These are phyloP conservation scores for Juncus effusus DNA, from an alignment of 176 grass and related monocot genomes.

Conservation along the genomic window DNA sequence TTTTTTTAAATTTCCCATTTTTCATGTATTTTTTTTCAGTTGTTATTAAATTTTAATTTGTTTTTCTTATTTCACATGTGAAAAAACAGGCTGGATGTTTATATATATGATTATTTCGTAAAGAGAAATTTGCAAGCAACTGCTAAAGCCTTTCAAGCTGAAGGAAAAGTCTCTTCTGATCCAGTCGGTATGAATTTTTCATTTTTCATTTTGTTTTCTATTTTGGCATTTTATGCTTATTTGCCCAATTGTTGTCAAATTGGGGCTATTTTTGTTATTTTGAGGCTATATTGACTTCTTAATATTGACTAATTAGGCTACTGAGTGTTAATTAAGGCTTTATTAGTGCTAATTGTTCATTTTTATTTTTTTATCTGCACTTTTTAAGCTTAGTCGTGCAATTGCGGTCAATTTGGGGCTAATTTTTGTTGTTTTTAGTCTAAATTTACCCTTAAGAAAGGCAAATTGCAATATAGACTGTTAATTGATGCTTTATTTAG, in stretches of 20 bases:
- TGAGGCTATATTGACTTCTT: background rate
- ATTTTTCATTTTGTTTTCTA: background rate
- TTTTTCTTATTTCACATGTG: slow-evolving; percentile 13
- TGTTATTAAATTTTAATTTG: background rate
- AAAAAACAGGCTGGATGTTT: slow-evolving; percentile 93
- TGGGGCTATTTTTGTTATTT: slow-evolving; percentile 1
- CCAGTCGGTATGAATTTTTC: slow-evolving; percentile 80
- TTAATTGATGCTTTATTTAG: too few species aligned
- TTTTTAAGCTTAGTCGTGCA: background rate
- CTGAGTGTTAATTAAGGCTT: background rate
- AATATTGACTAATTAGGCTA: too few species aligned
- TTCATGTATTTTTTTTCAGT: background rate
- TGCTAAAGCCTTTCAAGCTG: slow-evolving; percentile 99
- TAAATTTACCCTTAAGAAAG: background rate
- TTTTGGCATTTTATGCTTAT: slow-evolving; percentile 5
- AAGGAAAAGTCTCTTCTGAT: slow-evolving; percentile 98
- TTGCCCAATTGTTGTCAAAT: background rate
- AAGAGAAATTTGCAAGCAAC: slow-evolving; percentile 98
- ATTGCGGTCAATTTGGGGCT: too few species aligned
- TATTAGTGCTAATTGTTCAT: background rate
- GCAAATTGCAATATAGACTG: too few species aligned
- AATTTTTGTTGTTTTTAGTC: background rate
- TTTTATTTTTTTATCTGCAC: background rate
- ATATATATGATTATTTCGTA: slow-evolving; percentile 99
- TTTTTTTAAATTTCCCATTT: background rate